A percentile compares a stretch with the other conserved stretches of the same genome.
These are phyloP conservation scores for Phalaenopsis hybrid DNA, from an alignment of 116 monocot species.

Conservation along the genomic window DNA sequence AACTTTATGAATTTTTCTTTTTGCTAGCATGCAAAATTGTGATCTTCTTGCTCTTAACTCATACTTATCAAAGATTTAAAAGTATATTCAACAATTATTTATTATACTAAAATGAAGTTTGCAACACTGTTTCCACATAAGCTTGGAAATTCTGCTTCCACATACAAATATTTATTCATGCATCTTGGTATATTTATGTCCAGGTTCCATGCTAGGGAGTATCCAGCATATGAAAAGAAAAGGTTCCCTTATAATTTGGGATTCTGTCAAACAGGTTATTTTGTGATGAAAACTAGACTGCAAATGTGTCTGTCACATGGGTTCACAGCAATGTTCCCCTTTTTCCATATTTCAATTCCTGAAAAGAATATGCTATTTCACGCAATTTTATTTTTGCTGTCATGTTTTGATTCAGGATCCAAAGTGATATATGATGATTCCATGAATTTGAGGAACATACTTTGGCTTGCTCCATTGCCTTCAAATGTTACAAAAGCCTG, in stretches of 20 bases:
- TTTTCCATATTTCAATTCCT: background rate
- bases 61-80: background rate
- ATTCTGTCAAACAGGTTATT: conserved; percentile 68
- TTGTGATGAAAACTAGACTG: background rate
- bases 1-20: background rate
- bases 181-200: background rate
- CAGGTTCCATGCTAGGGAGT: conserved; percentile 98
- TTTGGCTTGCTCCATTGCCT: conserved; percentile 93
- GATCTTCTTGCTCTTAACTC: background rate
- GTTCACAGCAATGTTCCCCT: background rate
- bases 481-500: conserved; percentile 56
- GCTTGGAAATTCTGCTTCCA: too few species aligned
- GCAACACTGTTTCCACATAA: background rate
- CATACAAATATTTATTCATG: background rate
- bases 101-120: background rate
- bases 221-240: conserved; percentile 78
- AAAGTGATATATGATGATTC: conserved; percentile 67
- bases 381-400: background rate
- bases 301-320: background rate
- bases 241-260: conserved; percentile 75
- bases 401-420: conserved; percentile 58
- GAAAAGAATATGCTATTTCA: background rate
- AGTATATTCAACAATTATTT: background rate
- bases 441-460: conserved; percentile 83
- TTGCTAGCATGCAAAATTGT: background rate